Percentiles rank a stretch among this genome's conserved stretches.
These are phyloP conservation scores for Cystobasidiopsis lactophilus DNA, from an alignment of 768 basidiomycete genomes.

Conservation along the genomic window DNA sequence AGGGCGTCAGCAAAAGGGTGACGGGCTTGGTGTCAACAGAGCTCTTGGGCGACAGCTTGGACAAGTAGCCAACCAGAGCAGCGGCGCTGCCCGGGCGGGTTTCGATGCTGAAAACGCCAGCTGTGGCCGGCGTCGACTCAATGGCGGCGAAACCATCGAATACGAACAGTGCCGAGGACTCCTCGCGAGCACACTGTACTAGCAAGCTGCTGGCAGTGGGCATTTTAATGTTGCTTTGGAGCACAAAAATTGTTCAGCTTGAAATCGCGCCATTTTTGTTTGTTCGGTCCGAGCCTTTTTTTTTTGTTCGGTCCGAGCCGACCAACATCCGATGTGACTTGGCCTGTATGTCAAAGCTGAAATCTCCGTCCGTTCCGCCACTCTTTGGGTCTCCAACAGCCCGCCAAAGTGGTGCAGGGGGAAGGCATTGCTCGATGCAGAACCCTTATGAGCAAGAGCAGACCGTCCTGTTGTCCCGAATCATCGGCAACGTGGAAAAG, in stretches of 20 bases:
- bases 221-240: background rate
- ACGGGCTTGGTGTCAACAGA: conserved; percentile 16
- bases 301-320: too few species aligned
- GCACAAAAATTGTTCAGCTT: background rate
- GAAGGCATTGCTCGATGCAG: conserved; percentile 16
- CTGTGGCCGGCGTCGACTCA: background rate
- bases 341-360: background rate
- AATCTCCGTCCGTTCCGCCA: background rate
- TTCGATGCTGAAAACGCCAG: conserved; percentile 3
- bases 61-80: conserved; percentile 7
- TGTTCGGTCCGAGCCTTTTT: too few species aligned
- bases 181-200: background rate
- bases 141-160: conserved; percentile 6
- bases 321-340: too few species aligned
- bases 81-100: conserved; percentile 6
- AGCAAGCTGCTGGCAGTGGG: background rate
- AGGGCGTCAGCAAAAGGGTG: conserved; percentile 42
- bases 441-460: background rate
- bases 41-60: background rate
- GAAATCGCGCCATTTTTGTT: too few species aligned
- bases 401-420: background rate
- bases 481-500: conserved; percentile 16
- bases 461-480: conserved; percentile 8
- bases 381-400: background rate
- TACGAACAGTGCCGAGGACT: conserved; percentile 8